Conservation (phyloP, 1,284 basidiomycete genomes). For the Kwoniella shivajii region DNA sequence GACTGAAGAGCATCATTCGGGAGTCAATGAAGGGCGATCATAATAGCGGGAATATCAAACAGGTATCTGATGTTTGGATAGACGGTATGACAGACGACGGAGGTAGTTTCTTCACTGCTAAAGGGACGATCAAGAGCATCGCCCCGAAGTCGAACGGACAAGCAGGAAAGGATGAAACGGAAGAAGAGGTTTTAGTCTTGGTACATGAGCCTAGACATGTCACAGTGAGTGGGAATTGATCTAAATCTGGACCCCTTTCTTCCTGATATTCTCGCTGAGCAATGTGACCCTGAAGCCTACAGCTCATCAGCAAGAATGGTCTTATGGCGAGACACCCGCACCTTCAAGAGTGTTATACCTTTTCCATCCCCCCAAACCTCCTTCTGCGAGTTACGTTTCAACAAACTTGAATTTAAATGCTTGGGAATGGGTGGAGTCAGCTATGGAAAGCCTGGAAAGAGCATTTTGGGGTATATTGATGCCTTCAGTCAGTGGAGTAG, state of each 20-base stretch:
- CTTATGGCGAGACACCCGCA: conserved; percentile 14
- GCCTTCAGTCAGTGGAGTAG: conserved; percentile 16
- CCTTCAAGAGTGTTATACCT: conserved; percentile 18
- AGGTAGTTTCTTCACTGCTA: conserved; percentile 17
- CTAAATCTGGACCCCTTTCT: background rate
- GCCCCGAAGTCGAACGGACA: background rate
- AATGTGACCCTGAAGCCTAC: background rate
- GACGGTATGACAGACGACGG: conserved; percentile 12
- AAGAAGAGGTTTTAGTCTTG: conserved; percentile 11
- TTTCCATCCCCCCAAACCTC: conserved; percentile 15
- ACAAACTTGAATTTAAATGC: conserved; percentile 2
- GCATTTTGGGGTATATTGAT: conserved; percentile 20
- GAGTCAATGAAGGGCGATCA: conserved; percentile 3
- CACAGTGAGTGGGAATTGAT: background rate
- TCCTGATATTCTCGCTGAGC: background rate
- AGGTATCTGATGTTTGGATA: background rate
- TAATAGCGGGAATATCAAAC: background rate
- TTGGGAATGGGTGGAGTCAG: conserved; percentile 13
- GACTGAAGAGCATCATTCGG: conserved; percentile 6
- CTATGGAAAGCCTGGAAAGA: conserved; percentile 10
- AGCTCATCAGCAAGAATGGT: conserved; percentile 7
- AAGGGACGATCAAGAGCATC: conserved; percentile 16
- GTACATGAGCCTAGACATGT: conserved; percentile 1
- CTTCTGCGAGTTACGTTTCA: background rate
- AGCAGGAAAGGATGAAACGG: conserved; percentile 1